Conservation (phyloP, 129 eudicot genomes). For the Flaveria trinervia region DNA sequence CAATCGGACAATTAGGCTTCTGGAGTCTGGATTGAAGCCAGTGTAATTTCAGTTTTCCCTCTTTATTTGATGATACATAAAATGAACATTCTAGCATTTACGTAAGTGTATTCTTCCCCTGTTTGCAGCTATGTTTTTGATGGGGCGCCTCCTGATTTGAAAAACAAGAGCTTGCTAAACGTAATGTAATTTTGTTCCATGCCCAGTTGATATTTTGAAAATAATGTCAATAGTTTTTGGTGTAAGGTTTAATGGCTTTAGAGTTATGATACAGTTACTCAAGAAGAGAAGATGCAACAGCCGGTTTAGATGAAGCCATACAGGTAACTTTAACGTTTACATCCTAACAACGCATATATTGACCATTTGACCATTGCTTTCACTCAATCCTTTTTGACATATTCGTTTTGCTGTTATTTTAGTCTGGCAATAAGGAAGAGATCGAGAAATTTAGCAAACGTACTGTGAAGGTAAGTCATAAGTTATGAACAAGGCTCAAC, state of each 20-base stretch:
- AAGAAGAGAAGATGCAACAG: conserved; percentile 75
- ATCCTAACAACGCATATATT: neutral
- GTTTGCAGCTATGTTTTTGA: conserved; percentile 79
- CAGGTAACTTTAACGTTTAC: conserved; percentile 43
- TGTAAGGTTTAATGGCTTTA: conserved; percentile 3
- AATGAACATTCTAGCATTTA: conserved; percentile 5
- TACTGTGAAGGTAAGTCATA: conserved; percentile 74
- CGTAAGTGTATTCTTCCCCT: neutral
- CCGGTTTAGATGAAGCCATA: conserved; percentile 61
- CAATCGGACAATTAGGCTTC: conserved; percentile 81
- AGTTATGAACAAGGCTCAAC: neutral
- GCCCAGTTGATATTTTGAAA: neutral
- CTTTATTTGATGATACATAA: neutral
- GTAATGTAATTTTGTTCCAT: conserved; percentile 35
- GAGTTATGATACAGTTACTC: conserved; percentile 52
- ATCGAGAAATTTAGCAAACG: conserved; percentile 94
- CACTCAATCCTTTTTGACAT: neutral
- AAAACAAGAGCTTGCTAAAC: conserved; percentile 93
- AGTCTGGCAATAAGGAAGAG: conserved; percentile 86
- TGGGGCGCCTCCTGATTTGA: conserved; percentile 91
- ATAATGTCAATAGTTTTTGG: conserved; percentile 2
- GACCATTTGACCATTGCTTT: neutral
- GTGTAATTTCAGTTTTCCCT: conserved; percentile 48
- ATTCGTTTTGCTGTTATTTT: conserved; percentile 32
- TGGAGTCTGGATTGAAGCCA: conserved; percentile 97